Percentiles rank a stretch among this genome's conserved stretches.
Conservation (phyloP, 192 early-diverging fungal genomes). For the Haplosporangium gracile region DNA sequence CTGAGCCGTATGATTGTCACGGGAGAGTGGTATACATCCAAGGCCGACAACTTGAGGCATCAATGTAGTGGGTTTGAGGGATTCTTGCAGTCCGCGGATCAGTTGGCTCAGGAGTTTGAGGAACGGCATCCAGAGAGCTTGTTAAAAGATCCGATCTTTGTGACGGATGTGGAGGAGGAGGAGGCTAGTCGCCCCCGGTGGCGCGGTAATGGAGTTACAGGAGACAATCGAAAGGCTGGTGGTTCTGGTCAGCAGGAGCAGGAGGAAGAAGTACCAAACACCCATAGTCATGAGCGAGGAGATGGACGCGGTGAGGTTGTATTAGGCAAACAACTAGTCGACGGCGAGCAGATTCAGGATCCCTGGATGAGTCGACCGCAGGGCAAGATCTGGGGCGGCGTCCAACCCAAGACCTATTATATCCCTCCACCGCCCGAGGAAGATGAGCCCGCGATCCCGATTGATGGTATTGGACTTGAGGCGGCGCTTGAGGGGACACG, state of each 20-base stretch:
- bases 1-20: constrained; percentile 61
- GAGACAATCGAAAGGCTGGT: not conserved
- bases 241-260: not conserved
- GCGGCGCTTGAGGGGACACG: not conserved
- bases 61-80: constrained; percentile 54
- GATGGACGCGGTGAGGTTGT: not conserved
- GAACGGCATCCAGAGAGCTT: constrained; percentile 25
- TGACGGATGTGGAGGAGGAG: constrained; percentile 1
- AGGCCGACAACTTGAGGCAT: constrained; percentile 60
- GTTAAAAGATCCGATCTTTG: constrained; percentile 35
- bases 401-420: constrained; percentile 29
- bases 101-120: constrained; percentile 45
- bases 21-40: constrained; percentile 62
- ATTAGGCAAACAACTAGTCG: constrained; percentile 11
- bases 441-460: constrained; percentile 2
- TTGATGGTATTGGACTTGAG: constrained; percentile 24
- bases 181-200: not conserved
- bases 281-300: not conserved
- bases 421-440: constrained; percentile 18
- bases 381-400: constrained; percentile 38
- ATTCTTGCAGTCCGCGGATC: constrained; percentile 42
- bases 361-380: constrained; percentile 34
- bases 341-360: constrained; percentile 26
- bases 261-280: not conserved
- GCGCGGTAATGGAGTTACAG: no score